phyloP scores from a whole-genome alignment of 495 filamentous ascomycete genomes.

The Xylaria scruposa region DNA sequence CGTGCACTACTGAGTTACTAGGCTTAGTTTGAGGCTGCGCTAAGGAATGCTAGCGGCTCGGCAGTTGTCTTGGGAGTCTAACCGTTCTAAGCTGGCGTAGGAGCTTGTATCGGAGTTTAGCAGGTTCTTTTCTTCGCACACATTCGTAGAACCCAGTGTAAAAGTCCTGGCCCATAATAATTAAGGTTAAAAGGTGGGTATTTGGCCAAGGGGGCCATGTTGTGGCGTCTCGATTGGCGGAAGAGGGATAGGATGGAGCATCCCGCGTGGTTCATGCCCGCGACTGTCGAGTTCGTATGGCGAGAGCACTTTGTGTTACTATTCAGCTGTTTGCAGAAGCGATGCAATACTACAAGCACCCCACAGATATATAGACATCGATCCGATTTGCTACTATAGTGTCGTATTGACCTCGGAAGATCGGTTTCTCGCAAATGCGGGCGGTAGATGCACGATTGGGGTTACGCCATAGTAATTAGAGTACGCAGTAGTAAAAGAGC shows the following conservation, averaged over 20 bases:
- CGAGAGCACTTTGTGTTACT: neutral
- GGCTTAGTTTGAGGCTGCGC: conserved; percentile 2
- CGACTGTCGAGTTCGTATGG: neutral
- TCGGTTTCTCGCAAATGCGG: neutral
- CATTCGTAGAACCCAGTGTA: too few relatives aligned
- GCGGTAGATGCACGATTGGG: neutral
- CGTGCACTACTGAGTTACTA: neutral
- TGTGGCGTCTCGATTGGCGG: neutral
- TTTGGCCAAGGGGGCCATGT: neutral
- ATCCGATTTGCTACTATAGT: neutral
- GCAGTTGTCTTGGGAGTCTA: neutral
- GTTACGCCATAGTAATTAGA: neutral
- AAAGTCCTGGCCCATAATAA: neutral
- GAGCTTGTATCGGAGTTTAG: neutral
- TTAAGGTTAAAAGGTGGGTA: conserved; percentile 24
- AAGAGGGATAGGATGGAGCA: neutral
- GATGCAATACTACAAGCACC: neutral
- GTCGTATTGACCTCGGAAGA: neutral
- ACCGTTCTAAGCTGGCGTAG: neutral
- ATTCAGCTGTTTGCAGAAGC: neutral
- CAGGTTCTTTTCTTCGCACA: neutral
- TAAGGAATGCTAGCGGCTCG: neutral
- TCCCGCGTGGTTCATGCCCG: conserved; percentile 7
- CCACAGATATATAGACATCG: neutral
- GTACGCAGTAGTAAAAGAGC: neutral